phyloP scores from a whole-genome alignment of 495 filamentous ascomycete genomes.

The Echria macrotheca region DNA sequence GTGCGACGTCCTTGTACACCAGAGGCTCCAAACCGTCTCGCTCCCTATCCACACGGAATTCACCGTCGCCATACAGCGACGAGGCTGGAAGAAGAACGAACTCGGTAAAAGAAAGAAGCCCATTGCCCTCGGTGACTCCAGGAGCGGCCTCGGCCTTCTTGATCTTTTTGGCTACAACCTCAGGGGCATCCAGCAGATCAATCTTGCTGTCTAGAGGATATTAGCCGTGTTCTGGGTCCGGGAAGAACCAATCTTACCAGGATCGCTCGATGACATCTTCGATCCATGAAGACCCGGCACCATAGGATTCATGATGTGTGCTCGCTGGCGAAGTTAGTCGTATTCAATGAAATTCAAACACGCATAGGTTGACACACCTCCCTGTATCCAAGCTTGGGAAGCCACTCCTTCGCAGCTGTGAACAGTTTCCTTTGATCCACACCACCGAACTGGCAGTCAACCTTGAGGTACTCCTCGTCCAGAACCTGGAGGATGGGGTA shows the following conservation, averaged over 20 bases:
- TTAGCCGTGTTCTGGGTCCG: conserved; percentile 17
- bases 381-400: conserved; percentile 67
- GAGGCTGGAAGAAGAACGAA: conserved; percentile 73
- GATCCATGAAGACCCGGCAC: conserved; percentile 75
- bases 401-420: conserved; percentile 64
- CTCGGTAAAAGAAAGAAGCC: conserved; percentile 76
- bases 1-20: conserved; percentile 64
- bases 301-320: conserved; percentile 89
- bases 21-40: conserved; percentile 64
- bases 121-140: conserved; percentile 74
- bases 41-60: conserved; percentile 54
- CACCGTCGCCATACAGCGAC: conserved; percentile 45
- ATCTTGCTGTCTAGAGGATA: conserved; percentile 74
- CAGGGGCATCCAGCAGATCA: conserved; percentile 75
- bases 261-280: conserved; percentile 66
- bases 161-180: conserved; percentile 70
- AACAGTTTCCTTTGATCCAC: conserved; percentile 93
- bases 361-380: too few relatives aligned
- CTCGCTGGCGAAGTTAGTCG: conserved; percentile 52
- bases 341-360: too few relatives aligned
- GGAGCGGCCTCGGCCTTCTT: conserved; percentile 75
- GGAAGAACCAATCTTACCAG: conserved; percentile 9
- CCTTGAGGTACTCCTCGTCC: conserved; percentile 84
- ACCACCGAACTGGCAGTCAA: conserved; percentile 75
- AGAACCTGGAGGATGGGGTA: conserved; percentile 88